These are phyloP conservation scores for Myxozyma udenii DNA, from an alignment of 805 yeast genomes.

Conservation along the genomic window DNA sequence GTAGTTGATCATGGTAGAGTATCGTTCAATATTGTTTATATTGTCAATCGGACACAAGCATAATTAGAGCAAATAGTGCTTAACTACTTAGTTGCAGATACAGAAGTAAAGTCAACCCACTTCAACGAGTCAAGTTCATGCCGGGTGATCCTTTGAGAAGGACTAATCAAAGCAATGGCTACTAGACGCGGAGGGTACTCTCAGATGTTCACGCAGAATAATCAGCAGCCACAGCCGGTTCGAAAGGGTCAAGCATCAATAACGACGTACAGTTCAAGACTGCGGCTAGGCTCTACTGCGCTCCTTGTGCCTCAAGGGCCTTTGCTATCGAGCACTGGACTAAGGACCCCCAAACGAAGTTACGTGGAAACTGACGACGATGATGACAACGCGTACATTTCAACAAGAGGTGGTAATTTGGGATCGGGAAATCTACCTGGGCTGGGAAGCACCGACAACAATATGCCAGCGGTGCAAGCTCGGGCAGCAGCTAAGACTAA, in stretches of 20 bases:
- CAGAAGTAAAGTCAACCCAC: too few relatives aligned
- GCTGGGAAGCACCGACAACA: slow-evolving; percentile 10
- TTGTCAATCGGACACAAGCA: too few relatives aligned
- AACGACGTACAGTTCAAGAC: slow-evolving; percentile 26
- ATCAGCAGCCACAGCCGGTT: too few relatives aligned
- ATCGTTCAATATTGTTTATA: too few relatives aligned
- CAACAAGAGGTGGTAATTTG: slow-evolving; percentile 1
- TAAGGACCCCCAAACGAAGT: slow-evolving; percentile 22
- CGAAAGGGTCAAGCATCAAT: slow-evolving; percentile 29
- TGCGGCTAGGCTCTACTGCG: slow-evolving; percentile 26
- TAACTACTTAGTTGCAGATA: too few relatives aligned
- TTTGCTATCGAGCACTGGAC: slow-evolving; percentile 22
- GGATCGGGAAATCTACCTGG: slow-evolving; percentile 1
- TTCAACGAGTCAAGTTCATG: too few relatives aligned
- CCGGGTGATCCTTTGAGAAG: too few relatives aligned
- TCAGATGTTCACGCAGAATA: too few relatives aligned
- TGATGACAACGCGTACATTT: slow-evolving; percentile 14
- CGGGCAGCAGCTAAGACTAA: slow-evolving; percentile 25
- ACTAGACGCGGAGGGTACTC: too few relatives aligned
- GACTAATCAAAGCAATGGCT: too few relatives aligned
- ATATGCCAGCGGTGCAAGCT: slow-evolving; percentile 6
- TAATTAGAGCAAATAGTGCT: too few relatives aligned
- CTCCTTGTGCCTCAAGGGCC: slow-evolving; percentile 28
- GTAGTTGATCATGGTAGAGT: too few relatives aligned
- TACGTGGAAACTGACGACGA: slow-evolving; percentile 28